These are phyloP conservation scores for Chlorella sorokiniana DNA, from an alignment of 139 green algal genomes.

Conservation along the genomic window DNA sequence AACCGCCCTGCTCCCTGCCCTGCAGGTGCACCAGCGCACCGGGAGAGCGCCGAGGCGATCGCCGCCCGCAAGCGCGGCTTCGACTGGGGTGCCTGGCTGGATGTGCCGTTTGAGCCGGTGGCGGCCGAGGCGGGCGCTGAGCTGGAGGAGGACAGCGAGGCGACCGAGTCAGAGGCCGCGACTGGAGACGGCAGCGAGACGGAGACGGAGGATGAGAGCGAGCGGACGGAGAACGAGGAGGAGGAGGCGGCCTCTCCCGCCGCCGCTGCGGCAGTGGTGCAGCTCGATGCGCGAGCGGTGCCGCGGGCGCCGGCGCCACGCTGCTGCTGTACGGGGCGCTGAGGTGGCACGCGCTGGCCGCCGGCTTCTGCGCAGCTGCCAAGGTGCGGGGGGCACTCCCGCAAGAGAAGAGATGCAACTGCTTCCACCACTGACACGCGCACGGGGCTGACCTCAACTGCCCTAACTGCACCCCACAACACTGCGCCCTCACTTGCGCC, in stretches of 20 bases:
- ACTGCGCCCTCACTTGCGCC: neutral
- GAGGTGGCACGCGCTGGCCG: constrained; percentile 12
- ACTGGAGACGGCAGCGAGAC: too few species aligned
- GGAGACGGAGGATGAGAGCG: too few species aligned
- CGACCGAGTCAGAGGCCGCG: too few species aligned
- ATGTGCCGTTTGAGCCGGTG: neutral
- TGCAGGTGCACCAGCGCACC: constrained; percentile 60
- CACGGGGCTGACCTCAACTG: too few species aligned
- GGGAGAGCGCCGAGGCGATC: constrained; percentile 52
- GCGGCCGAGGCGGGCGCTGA: neutral
- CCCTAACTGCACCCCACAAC: neutral
- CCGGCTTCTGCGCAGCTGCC: constrained; percentile 11
- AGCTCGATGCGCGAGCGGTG: neutral
- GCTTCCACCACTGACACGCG: neutral
- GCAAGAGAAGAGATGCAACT: too few species aligned
- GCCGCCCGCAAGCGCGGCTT: constrained; percentile 53
- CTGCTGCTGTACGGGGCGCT: constrained; percentile 5
- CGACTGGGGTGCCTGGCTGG: constrained; percentile 60
- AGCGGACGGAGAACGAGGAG: neutral
- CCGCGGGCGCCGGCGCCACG: constrained; percentile 9
- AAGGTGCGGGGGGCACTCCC: neutral
- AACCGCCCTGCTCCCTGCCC: too few species aligned
- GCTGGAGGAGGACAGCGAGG: neutral
- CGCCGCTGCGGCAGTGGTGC: neutral
- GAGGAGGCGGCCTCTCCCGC: neutral